A percentile compares a stretch with the other conserved stretches of the same genome.
phyloP scores from a whole-genome alignment of 306 rosid genomes.

The Geum urbanum region DNA sequence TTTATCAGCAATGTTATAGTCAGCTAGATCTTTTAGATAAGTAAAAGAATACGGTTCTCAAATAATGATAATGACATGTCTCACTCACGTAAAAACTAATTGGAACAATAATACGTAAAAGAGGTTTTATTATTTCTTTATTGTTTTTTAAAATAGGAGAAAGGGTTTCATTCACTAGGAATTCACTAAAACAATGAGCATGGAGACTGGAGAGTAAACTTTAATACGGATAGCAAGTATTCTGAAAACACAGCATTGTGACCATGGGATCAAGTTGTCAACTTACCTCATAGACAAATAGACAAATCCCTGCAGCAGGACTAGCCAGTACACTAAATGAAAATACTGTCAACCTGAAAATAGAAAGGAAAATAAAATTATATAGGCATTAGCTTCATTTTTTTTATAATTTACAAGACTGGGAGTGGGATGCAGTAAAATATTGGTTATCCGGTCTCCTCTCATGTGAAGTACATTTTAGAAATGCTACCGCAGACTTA shows the following conservation, averaged over 20 bases:
- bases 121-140: not conserved
- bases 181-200: not conserved
- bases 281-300: constrained; percentile 55
- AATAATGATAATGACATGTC: not conserved
- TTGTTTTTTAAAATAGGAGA: too few relatives aligned
- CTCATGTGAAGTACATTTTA: not conserved
- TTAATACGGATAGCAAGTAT: not conserved
- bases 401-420: not conserved
- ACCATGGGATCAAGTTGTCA: constrained; percentile 35
- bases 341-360: constrained; percentile 64
- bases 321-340: constrained; percentile 60
- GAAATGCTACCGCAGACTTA: not conserved
- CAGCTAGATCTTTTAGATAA: not conserved
- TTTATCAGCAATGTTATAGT: not conserved
- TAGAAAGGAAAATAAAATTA: constrained; percentile 1
- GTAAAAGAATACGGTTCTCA: not conserved
- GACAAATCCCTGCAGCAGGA: constrained; percentile 58
- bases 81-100: not conserved
- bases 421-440: not conserved
- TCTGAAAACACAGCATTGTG: constrained; percentile 1
- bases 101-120: not conserved
- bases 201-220: not conserved
- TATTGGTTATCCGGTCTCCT: not conserved
- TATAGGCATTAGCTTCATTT: not conserved
- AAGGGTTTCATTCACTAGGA: not conserved